Conservation (phyloP, 1,284 basidiomycete genomes). For the Trichosporon faecale region DNA sequence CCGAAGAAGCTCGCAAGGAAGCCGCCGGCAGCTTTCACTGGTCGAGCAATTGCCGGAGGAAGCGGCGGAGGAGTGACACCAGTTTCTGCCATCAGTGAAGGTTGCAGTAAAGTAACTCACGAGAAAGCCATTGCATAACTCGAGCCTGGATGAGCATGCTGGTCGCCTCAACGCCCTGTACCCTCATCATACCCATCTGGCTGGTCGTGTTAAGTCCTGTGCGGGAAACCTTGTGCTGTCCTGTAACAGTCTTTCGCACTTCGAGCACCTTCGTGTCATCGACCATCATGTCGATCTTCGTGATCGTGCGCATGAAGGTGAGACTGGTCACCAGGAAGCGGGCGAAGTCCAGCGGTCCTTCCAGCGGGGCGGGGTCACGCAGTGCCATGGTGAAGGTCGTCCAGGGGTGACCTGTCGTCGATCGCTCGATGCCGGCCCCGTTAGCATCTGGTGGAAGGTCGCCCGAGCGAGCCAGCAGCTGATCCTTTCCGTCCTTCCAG, state of each 20-base stretch:
- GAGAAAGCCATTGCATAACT: slow-evolving; percentile 68
- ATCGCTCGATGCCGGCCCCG: slow-evolving; percentile 31
- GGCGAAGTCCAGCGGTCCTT: slow-evolving; percentile 75
- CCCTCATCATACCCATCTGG: slow-evolving; percentile 62
- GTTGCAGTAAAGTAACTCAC: slow-evolving; percentile 23
- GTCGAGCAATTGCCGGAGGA: slow-evolving; percentile 36
- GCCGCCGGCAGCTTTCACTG: slow-evolving; percentile 69
- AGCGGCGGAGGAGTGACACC: slow-evolving; percentile 56
- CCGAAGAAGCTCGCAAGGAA: slow-evolving; percentile 61
- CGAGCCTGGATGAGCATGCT: slow-evolving; percentile 76
- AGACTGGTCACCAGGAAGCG: slow-evolving; percentile 89
- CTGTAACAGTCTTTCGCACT: slow-evolving; percentile 68
- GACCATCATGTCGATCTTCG: slow-evolving; percentile 71
- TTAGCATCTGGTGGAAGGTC: slow-evolving; percentile 56
- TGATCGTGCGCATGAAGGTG: slow-evolving; percentile 85
- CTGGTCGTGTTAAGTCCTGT: slow-evolving; percentile 53
- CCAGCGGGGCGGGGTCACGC: slow-evolving; percentile 77
- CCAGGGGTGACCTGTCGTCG: slow-evolving; percentile 59
- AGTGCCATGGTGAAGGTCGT: slow-evolving; percentile 89
- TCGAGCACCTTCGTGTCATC: slow-evolving; percentile 73
- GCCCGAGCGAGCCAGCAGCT: slow-evolving; percentile 76
- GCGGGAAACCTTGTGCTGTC: slow-evolving; percentile 60
- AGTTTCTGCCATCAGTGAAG: slow-evolving; percentile 55
- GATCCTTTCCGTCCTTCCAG: slow-evolving; percentile 88
- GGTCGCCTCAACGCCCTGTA: slow-evolving; percentile 63